phyloP scores from a whole-genome alignment of 1,284 basidiomycete species.

The Boletellus dicymbophilus region DNA sequence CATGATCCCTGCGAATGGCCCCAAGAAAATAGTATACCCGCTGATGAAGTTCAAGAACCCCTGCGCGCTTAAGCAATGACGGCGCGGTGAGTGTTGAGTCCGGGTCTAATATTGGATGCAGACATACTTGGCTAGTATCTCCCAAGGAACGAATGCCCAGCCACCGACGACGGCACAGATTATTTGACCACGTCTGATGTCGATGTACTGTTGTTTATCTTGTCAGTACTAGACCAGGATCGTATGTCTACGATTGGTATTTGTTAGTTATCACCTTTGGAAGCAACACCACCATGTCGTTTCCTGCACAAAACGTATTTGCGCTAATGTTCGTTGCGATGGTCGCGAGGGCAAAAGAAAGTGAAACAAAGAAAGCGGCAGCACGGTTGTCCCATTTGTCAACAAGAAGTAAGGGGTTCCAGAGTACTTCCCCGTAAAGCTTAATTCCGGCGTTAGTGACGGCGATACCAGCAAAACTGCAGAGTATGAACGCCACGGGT shows the following conservation, averaged over 20 bases:
- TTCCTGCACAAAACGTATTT: conserved; percentile 63
- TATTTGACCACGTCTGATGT: conserved; percentile 64
- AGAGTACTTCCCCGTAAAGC: conserved; percentile 53
- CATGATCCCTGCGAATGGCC: conserved; percentile 75
- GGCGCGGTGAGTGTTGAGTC: conserved; percentile 3
- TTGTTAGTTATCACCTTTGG: too few species aligned
- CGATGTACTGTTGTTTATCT: conserved; percentile 48
- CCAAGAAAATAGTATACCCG: conserved; percentile 71
- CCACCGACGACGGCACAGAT: conserved; percentile 60
- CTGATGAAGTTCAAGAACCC: conserved; percentile 60
- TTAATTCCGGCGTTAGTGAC: conserved; percentile 51
- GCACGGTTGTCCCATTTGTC: conserved; percentile 65
- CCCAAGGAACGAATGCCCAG: conserved; percentile 57
- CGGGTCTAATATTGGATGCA: background rate
- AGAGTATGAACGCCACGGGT: conserved; percentile 56
- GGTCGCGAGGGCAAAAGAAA: conserved; percentile 59
- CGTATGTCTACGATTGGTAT: too few species aligned
- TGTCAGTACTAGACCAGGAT: too few species aligned
- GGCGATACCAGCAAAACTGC: conserved; percentile 58
- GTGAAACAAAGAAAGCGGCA: conserved; percentile 65
- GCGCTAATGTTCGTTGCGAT: conserved; percentile 66
- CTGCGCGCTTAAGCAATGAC: conserved; percentile 38
- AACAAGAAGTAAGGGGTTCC: conserved; percentile 50
- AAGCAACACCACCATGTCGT: conserved; percentile 60
- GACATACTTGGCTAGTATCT: conserved; percentile 48